Evolutionary conservation across 306 rosid species (phyloP), one percentile per base, ranked within the genome.

Genomic region (Dryas octopetala): DNA sequence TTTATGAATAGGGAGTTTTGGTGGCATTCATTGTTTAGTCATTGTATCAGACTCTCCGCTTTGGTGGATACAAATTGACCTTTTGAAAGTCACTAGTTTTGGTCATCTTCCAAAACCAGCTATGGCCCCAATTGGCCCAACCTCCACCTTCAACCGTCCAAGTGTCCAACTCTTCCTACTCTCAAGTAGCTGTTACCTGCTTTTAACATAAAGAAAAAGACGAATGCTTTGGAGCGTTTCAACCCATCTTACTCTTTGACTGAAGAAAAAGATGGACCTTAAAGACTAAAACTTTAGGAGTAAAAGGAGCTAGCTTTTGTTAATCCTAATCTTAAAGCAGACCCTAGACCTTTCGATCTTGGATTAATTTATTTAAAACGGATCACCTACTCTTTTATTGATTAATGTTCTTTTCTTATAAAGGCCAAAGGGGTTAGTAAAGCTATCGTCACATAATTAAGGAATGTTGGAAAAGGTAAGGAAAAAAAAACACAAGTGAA

Each of bases 91-190:
- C 16, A 9, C 45, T 23, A 70, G 53, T 57, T 81, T 76, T 77
- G 90, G 88, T 80, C 78, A 83, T 79, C 92, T 82, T 81, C 87
- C 79, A 26, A 40, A 32, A 74, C 82, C 87, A 79, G 57, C 76
- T 77, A 79, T 84, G 91, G 74, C 83, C 86, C 71, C 73, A 66
- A 62, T 74, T 84, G 91, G 74, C 83, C 86, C 71, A 75, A 66
- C 66, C 75, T 69, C 74, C 87, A 74, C 79, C 79, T 83, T n/a
- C 80, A 78, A 64, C 76, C 59, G 63, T 38, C 11, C 10, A 45
- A 32, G 38, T 7, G 1, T 23, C 64, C 41, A 14, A 45, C 46
- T 26, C 40, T 17, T 4, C 47, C 47, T 45, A 45, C 50, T 44
- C 67, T 84, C 32, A 60, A 40, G 54, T 62, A 50, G 74, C 82